Base-by-base conservation (phyloP, 2,329 filamentous ascomycete genomes). In the Colletotrichum theobromicola region DNA sequence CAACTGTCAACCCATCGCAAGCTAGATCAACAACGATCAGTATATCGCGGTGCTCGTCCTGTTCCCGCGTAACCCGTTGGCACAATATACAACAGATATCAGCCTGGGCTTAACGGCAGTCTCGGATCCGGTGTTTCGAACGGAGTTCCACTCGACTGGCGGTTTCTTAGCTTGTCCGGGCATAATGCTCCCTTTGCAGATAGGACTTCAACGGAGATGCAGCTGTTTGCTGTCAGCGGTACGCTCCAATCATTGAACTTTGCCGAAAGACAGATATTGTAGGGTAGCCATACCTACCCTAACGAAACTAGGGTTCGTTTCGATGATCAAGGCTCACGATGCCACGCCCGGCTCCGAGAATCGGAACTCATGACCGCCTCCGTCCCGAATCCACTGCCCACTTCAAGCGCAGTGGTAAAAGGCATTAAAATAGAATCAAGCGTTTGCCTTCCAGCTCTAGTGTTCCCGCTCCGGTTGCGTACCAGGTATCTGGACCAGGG, bases 401-500 rank as follows among this genome's bases (percentile, higher is more conserved):
- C 37, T 24, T 67, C 15, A 50, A 66, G 57, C 26, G 26, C 42
- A 16, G 55, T 24, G 58, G 60, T 64, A 60, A 66, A 62, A 21
- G 28, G 35, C 50, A 63, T 70, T 65, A 74, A 70, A 74, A 74
- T 74, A 74, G 67, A 62, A 64, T 50, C 21, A 50, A 24, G 63
- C 28, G 32, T 21, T 42, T 46, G 60, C 37, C 30, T n/a, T 37
- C 67, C 37, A 55, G 50, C 21, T 32, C 28, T 12, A 37, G 13
- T 57, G 26, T 15, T 66, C 15, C 28, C 26, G 53, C 10, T 72
- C 9, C 21, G 32, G 53, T 21, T 58, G 37, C 34, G 15, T 58
- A 15, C 68, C 68, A 67, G n/a, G 34, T 72, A 34, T 66, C 15
- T 15, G 62, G 62, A 18, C 63, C 32, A 55, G 63, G 57, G 60